These are phyloP conservation scores for Sporormia fimetaria DNA, from an alignment of 495 filamentous ascomycete genomes.

Conservation along the genomic window DNA sequence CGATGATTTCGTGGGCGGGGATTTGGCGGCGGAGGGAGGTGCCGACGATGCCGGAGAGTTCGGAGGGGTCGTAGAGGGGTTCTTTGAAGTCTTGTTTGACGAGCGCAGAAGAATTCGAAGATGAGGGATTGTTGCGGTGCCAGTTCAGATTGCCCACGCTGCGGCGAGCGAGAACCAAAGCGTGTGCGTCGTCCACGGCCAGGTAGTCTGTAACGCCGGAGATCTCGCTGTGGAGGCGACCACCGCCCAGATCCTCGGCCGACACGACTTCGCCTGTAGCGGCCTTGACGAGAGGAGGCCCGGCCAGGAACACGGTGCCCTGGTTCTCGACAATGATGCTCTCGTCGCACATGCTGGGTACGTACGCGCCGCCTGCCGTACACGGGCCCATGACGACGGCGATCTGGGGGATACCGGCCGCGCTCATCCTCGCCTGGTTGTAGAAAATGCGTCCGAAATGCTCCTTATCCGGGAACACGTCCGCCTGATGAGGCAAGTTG, in stretches of 20 bases:
- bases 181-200: conserved; percentile 88
- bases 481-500: conserved; percentile 89
- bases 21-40: conserved; percentile 79
- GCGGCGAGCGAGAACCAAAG: conserved; percentile 72
- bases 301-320: conserved; percentile 92
- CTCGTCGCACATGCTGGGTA: conserved; percentile 95
- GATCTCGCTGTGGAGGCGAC: conserved; percentile 78
- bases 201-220: conserved; percentile 96
- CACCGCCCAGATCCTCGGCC: conserved; percentile 87
- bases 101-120: not conserved
- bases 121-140: too few species aligned
- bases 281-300: conserved; percentile 90
- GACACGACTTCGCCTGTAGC: conserved; percentile 90
- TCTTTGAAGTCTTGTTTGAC: conserved; percentile 37
- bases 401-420: conserved; percentile 80
- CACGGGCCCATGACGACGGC: conserved; percentile 97
- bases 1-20: conserved; percentile 81
- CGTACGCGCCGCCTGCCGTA: conserved; percentile 90
- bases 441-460: conserved; percentile 98
- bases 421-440: conserved; percentile 91
- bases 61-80: conserved; percentile 69
- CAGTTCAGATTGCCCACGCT: conserved; percentile 84
- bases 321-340: conserved; percentile 91
- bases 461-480: conserved; percentile 90
- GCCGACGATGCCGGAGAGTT: conserved; percentile 78